A percentile compares a stretch with the other conserved stretches of the same genome.
Conservation (phyloP, 345 rosid genomes). For the Linum trigynum region DNA sequence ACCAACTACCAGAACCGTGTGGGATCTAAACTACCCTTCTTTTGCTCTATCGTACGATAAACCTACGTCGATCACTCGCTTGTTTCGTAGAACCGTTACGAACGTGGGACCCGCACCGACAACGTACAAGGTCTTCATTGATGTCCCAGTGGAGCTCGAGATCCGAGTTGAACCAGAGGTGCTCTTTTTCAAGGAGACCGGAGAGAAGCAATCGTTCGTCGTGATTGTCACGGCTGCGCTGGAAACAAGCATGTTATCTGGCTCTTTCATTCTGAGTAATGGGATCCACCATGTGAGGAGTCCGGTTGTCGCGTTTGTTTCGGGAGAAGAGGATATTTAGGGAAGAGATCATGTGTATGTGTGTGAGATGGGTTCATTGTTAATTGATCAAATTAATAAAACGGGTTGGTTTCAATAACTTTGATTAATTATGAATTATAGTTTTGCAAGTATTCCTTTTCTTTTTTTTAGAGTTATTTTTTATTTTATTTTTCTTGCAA, state of each 20-base stretch:
- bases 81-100: constrained; percentile 42
- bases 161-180: constrained; percentile 33
- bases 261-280: background rate
- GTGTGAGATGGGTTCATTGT: too few species aligned
- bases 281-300: background rate
- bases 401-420: too few species aligned
- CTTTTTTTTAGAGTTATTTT: too few species aligned
- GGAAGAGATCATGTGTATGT: too few species aligned
- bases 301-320: background rate
- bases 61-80: constrained; percentile 3
- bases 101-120: constrained; percentile 41
- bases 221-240: constrained; percentile 23
- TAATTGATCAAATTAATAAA: too few species aligned
- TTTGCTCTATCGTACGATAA: constrained; percentile 23
- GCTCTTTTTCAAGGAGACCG: constrained; percentile 23
- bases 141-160: constrained; percentile 5
- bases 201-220: constrained; percentile 35
- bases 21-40: constrained; percentile 39
- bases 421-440: too few species aligned
- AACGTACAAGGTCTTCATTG: constrained; percentile 30
- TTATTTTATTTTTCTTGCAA: too few species aligned
- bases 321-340: too few species aligned
- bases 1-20: constrained; percentile 14
- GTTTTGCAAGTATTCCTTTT: too few species aligned
- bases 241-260: background rate